A percentile compares a stretch with the other conserved stretches of the same genome.
These are phyloP conservation scores for Rhizopogon roseolus DNA, from an alignment of 768 basidiomycete species.

Conservation along the genomic window DNA sequence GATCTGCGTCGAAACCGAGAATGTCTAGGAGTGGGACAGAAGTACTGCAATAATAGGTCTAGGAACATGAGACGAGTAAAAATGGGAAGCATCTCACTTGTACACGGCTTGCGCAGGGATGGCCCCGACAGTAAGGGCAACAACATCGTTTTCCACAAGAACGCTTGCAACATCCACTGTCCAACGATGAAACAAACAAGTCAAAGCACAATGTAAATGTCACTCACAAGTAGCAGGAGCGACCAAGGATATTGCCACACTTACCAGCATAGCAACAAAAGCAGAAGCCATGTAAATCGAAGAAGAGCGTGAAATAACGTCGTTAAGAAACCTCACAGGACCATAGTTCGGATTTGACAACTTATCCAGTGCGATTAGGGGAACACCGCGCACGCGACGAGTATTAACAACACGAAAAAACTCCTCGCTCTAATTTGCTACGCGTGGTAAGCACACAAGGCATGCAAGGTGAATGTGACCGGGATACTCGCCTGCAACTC, in stretches of 20 bases:
- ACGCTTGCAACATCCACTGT: slow-evolving; percentile 18
- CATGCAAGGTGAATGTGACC: neutral
- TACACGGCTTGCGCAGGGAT: slow-evolving; percentile 17
- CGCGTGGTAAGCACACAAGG: neutral
- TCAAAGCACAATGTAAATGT: neutral
- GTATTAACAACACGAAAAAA: slow-evolving; percentile 20
- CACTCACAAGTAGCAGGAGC: slow-evolving; percentile 23
- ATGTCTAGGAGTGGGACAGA: slow-evolving; percentile 1
- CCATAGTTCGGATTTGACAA: slow-evolving; percentile 21
- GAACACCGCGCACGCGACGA: slow-evolving; percentile 14
- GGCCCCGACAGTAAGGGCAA: slow-evolving; percentile 20
- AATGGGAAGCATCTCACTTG: slow-evolving; percentile 12
- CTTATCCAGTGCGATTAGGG: slow-evolving; percentile 15
- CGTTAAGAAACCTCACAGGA: slow-evolving; percentile 6
- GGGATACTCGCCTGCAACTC: slow-evolving; percentile 11
- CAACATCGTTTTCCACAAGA: slow-evolving; percentile 14
- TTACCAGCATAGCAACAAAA: slow-evolving; percentile 13
- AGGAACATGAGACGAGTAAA: neutral
- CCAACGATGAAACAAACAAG: neutral
- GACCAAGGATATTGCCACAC: slow-evolving; percentile 13
- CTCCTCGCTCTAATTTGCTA: slow-evolving; percentile 3
- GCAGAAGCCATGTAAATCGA: slow-evolving; percentile 18
- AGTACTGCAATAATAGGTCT: neutral
- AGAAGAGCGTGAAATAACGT: slow-evolving; percentile 12
- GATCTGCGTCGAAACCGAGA: slow-evolving; percentile 3